Percentiles rank a stretch among this genome's conserved stretches.
Evolutionary conservation across 305 asterid genomes (phyloP).

Genomic region (Fraxinus dipetala): DNA sequence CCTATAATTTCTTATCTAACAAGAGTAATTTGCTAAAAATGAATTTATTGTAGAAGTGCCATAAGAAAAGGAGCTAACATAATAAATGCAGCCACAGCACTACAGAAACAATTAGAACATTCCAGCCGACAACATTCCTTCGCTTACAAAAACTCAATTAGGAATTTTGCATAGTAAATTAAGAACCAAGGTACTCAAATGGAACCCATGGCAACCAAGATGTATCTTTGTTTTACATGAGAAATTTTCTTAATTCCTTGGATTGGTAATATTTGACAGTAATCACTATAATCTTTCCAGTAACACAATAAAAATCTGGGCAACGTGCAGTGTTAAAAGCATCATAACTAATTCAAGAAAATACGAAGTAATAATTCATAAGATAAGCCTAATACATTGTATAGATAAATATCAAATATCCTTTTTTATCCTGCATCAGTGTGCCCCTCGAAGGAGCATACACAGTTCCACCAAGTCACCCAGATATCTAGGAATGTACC

Average conservation of each 20-base stretch:
- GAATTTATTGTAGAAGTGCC: background rate
- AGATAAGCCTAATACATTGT: background rate
- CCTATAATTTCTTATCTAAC: background rate
- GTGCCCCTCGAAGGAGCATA: background rate
- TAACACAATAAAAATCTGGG: background rate
- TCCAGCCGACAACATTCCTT: background rate
- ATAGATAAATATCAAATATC: background rate
- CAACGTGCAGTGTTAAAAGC: background rate
- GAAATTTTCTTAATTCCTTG: background rate
- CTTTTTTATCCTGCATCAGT: background rate
- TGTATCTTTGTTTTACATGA: background rate
- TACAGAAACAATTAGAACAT: background rate
- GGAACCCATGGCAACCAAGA: background rate
- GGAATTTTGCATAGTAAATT: background rate
- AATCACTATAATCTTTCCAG: background rate
- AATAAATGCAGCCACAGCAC: background rate
- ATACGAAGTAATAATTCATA: background rate
- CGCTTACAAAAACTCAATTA: background rate
- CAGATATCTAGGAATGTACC: background rate
- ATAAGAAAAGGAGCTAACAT: background rate
- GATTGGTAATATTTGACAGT: background rate
- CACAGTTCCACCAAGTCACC: background rate
- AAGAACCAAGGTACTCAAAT: background rate
- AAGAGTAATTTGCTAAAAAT: background rate
- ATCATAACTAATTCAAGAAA: background rate